Base-by-base conservation (phyloP, 73 alveolate genomes). In the Uronychia binucleata region DNA sequence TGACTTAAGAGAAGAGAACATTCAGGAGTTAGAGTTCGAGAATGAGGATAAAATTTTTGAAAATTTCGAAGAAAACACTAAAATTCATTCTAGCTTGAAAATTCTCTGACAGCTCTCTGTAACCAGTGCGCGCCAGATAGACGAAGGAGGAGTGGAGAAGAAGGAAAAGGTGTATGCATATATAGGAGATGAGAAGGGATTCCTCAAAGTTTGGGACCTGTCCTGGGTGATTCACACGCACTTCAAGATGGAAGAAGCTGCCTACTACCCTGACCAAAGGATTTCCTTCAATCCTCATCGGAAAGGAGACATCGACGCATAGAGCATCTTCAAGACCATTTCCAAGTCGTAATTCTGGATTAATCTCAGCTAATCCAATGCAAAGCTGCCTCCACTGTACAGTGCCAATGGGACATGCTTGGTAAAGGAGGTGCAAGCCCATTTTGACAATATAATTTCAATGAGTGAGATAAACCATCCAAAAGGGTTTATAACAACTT, bases 401-500 rank as follows among this genome's bases (percentile, higher is more conserved):
- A 28, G 28, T 59, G 32, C 32, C 1, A 31, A 67, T 76, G 92
- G 30, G 77, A 84, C 60, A 89, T 85, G n/a, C 80, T 82, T 79
- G 88, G 78, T 77, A 90, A 86, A 34, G 81, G 82, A 93, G 60
- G 91, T 92, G 96, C 87, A 46, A 14, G 97, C 96, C 1, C 98
- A 94, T 81, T 58, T 77, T 8, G 86, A 84, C 27, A 60, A 79
- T 26, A 77, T 95, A 0, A 88, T 67, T 30, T 74, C 82, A 29
- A 33, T 95, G 0, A 92, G 76, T 29, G 80, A 81, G 30, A 80
- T 95, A 57, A 74, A 74, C 31, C 96, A 95, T 34, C 97, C 98
- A 8, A 82, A 78, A 30, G 90, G 95, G 28, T 29, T 95, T 19
- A 46, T 95, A 1, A 77, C 95, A 0, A 87, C 94, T 58, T 86